Conservation (phyloP, 306 rosid genomes). For the Fragaria iinumae region DNA sequence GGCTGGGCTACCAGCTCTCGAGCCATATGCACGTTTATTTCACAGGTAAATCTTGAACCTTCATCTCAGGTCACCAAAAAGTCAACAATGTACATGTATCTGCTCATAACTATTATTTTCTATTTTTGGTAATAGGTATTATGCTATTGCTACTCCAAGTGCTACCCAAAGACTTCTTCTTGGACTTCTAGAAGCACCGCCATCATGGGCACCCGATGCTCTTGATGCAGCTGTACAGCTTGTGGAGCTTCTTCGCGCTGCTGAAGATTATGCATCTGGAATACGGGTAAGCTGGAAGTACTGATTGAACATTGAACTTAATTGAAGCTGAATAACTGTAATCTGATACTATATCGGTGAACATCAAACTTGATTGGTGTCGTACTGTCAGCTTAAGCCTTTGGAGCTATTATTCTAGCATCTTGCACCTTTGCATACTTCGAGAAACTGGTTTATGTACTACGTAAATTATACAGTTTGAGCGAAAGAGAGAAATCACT, state of each 20-base stretch:
- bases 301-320: constrained; percentile 17
- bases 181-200: constrained; percentile 98
- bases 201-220: constrained; percentile 99
- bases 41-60: constrained; percentile 62
- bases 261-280: constrained; percentile 98
- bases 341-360: constrained; percentile 14
- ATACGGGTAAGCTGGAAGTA: constrained; percentile 71
- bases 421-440: constrained; percentile 3
- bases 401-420: neutral
- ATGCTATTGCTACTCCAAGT: constrained; percentile 99
- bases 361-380: constrained; percentile 1
- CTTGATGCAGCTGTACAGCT: constrained; percentile 99
- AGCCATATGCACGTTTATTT: constrained; percentile 96
- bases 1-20: constrained; percentile 98
- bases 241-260: constrained; percentile 98
- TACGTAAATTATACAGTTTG: neutral
- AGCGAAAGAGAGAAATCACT: neutral
- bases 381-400: neutral
- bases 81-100: constrained; percentile 2
- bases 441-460: neutral
- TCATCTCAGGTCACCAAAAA: constrained; percentile 15
- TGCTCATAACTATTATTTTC: constrained; percentile 20
- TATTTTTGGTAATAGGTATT: constrained; percentile 51
- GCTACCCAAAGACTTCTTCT: constrained; percentile 99
- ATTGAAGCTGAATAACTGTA: neutral